A percentile compares a stretch with the other conserved stretches of the same genome.
These are phyloP conservation scores for Podospora pseudoanserina DNA, from an alignment of 495 filamentous ascomycete genomes.

Conservation along the genomic window DNA sequence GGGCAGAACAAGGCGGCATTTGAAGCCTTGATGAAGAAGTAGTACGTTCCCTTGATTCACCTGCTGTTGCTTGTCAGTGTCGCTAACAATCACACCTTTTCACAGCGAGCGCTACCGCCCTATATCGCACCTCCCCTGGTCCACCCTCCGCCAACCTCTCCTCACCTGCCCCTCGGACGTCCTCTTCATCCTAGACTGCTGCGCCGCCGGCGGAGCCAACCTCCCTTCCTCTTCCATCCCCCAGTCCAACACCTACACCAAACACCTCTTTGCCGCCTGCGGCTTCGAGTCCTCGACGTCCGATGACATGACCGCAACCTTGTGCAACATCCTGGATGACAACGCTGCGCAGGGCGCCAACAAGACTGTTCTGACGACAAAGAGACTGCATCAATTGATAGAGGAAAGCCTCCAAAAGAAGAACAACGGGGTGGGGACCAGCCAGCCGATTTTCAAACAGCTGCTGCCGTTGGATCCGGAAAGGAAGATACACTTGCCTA, in stretches of 20 bases:
- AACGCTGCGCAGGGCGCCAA: slow-evolving; percentile 10
- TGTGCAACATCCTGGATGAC: slow-evolving; percentile 32
- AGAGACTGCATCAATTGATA: slow-evolving; percentile 35
- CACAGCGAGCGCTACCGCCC: slow-evolving; percentile 35
- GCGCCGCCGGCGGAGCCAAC: slow-evolving; percentile 34
- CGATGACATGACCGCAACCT: slow-evolving; percentile 36
- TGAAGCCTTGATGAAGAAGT: slow-evolving; percentile 31
- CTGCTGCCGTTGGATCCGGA: slow-evolving; percentile 33
- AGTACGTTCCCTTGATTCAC: slow-evolving; percentile 21
- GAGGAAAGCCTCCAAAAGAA: slow-evolving; percentile 32
- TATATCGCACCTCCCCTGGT: slow-evolving; percentile 29
- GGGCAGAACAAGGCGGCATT: slow-evolving; percentile 17
- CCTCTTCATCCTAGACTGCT: slow-evolving; percentile 37
- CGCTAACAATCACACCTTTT: neutral
- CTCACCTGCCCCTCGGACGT: slow-evolving; percentile 30
- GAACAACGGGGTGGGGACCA: slow-evolving; percentile 15
- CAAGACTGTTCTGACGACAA: slow-evolving; percentile 25
- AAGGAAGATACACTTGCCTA: slow-evolving; percentile 33
- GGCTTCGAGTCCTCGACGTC: slow-evolving; percentile 35
- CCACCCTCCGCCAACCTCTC: slow-evolving; percentile 25
- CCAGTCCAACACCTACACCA: slow-evolving; percentile 28
- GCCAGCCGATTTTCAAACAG: slow-evolving; percentile 38
- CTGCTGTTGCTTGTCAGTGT: neutral
- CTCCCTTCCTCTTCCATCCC: slow-evolving; percentile 21
- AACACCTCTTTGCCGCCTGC: slow-evolving; percentile 36